Base-by-base conservation (phyloP, 2,329 filamentous ascomycete genomes). In the Scedosporium dehoogii region DNA sequence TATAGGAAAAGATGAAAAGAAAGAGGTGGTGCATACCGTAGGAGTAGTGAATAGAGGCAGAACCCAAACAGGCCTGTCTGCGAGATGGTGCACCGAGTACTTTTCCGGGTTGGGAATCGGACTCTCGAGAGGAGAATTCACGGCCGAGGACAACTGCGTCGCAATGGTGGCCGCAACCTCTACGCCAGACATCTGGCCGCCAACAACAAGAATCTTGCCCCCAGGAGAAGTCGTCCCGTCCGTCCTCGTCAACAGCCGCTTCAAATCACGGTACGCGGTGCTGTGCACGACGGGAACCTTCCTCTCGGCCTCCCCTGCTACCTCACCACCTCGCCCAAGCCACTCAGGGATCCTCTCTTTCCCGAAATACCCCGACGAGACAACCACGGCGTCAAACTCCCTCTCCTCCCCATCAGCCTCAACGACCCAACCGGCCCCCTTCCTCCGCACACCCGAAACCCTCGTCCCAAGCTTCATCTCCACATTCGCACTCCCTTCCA, bases 171-270 rank as follows among this genome's bases (percentile, higher is more conserved):
- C 86, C 0, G 90, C 87, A 58, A 88, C 87, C 75, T 96, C 91
- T 4, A 89, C 83, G 0, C 90, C 90, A 2, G 90, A 93, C 81
- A 94, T 92, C 68, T 92, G 89, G 0, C 90, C 90, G 0, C 91
- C 91, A 1, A 92, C 83, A 0, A 96, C 78, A 1, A 91, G 78
- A 16, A 94, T 85, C 68, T 86, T 90, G 18, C 83, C 82, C 1
- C 78, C 78, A 5, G 29, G 4, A 33, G 9, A 6, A 33, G 29
- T 33, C 0, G 69, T 68, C 4, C 65, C 62, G 2, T 75, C 70
- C 0, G 73, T 67, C 21, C 67, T 48, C 0, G 73, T 74, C 1
- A 87, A 67, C 2, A 87, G 71, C 7, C 70, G 71, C 29, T 78
- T 68, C 1, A 89, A 72, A 61, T 81, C 77, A 3, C 87, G 79